These are phyloP conservation scores for Solanum etuberosum DNA, from an alignment of 257 asterid genomes.

Conservation along the genomic window DNA sequence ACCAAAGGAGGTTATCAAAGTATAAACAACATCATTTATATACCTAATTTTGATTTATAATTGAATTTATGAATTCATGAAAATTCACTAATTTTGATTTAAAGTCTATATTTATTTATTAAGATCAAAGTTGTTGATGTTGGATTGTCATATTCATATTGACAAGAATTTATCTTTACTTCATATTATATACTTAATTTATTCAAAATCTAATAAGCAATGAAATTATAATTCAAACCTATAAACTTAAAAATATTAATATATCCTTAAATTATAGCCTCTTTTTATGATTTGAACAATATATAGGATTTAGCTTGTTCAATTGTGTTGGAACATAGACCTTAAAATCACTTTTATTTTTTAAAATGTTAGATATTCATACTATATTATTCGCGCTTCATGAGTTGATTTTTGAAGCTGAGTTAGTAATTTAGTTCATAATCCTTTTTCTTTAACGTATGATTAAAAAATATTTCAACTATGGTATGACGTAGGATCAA, in stretches of 20 bases:
- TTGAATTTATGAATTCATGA: background rate
- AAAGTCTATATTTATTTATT: background rate
- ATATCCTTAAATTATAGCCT: background rate
- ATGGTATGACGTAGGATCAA: slow-evolving; percentile 14
- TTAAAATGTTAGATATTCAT: background rate
- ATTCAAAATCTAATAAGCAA: background rate
- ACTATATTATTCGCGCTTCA: background rate
- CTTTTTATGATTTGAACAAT: background rate
- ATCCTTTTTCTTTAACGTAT: background rate
- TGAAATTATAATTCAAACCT: background rate
- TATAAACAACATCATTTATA: no score
- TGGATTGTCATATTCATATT: background rate
- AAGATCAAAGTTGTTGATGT: background rate
- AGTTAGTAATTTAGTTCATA: background rate
- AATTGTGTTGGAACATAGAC: background rate
- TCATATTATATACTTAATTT: background rate
- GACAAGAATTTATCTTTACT: background rate
- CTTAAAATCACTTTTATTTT: no score
- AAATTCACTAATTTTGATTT: background rate
- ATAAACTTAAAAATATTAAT: background rate
- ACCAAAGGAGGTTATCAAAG: no score
- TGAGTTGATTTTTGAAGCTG: background rate
- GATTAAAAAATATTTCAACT: background rate
- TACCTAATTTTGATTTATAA: no score
- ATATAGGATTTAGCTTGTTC: background rate